Evolutionary conservation across 2,329 filamentous ascomycete genomes (phyloP).

Genomic region (Apiospora kogelbergensis): DNA sequence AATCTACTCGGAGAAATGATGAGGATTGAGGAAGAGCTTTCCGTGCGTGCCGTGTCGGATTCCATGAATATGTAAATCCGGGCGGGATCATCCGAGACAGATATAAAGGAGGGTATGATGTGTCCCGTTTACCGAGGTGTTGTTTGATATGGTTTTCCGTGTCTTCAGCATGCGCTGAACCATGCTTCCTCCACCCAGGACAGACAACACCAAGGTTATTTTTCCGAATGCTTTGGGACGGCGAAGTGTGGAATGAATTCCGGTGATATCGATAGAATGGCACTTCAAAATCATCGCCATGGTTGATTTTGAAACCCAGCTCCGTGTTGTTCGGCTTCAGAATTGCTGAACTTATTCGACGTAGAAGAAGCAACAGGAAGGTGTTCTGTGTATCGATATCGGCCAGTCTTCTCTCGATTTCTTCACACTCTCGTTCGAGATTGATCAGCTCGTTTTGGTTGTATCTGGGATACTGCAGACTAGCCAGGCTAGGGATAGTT

Average conservation of each 20-base stretch:
- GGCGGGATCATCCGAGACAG: neutral
- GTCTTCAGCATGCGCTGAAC: neutral
- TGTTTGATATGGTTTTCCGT: neutral
- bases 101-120: neutral
- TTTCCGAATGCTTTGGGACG: neutral
- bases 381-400: neutral
- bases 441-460: neutral
- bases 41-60: neutral
- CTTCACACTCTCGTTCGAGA: neutral
- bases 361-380: neutral
- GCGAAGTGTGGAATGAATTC: neutral
- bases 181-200: neutral
- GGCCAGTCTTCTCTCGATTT: neutral
- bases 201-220: neutral
- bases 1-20: neutral
- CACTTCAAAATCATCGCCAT: neutral
- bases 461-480: neutral
- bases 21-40: neutral
- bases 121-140: neutral
- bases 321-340: neutral
- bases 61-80: neutral
- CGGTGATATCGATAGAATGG: neutral
- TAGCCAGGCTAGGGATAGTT: neutral
- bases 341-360: neutral
- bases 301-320: neutral